Evolutionary conservation across 805 yeast species (phyloP).

Genomic region (Blastobotrys chiropterorum): DNA sequence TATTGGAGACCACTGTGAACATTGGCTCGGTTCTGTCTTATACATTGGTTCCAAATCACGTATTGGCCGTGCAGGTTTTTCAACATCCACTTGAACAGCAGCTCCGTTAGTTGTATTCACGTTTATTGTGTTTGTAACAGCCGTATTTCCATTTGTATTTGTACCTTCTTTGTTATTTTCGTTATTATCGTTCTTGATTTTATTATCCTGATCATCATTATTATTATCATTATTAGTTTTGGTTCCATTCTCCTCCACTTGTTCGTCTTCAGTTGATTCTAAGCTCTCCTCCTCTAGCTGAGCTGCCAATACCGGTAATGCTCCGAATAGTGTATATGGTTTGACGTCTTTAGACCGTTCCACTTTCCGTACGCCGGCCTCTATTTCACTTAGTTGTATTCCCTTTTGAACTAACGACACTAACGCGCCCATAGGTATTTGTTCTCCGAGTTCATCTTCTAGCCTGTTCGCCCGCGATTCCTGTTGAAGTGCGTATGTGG

Average conservation of each 20-base stretch:
- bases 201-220: background rate
- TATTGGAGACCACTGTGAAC: conserved; percentile 4
- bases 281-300: conserved; percentile 5
- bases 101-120: background rate
- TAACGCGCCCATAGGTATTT: conserved; percentile 71
- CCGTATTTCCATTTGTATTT: background rate
- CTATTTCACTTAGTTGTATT: conserved; percentile 66
- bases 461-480: conserved; percentile 57
- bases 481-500: conserved; percentile 76
- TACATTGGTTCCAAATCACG: background rate
- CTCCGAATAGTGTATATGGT: conserved; percentile 14
- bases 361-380: conserved; percentile 42
- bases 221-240: background rate
- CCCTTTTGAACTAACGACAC: conserved; percentile 85
- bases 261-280: conserved; percentile 1
- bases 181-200: background rate
- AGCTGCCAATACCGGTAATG: conserved; percentile 14
- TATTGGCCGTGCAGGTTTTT: background rate
- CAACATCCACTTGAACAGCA: conserved; percentile 6
- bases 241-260: conserved; percentile 1
- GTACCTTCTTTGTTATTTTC: background rate
- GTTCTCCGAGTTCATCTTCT: conserved; percentile 44
- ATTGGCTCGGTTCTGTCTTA: background rate
- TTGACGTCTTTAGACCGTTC: conserved; percentile 26
- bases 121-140: conserved; percentile 3